phyloP scores from a whole-genome alignment of 345 rosid species.

The Salix udensis region DNA sequence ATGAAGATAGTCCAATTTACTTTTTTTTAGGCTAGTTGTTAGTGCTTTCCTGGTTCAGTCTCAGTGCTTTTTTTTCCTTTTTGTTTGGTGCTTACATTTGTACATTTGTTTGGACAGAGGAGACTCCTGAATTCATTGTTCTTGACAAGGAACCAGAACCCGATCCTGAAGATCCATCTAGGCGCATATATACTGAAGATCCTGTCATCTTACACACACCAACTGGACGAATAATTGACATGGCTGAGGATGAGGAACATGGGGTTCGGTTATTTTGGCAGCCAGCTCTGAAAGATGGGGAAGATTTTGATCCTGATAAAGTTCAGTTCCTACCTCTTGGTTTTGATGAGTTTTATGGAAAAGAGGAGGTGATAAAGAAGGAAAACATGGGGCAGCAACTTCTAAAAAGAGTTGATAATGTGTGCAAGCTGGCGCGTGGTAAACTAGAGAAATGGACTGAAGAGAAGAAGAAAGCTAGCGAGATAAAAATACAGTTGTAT shows the following conservation, averaged over 20 bases:
- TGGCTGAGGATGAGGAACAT: constrained; percentile 74
- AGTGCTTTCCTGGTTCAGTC: not conserved
- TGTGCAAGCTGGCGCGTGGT: constrained; percentile 43
- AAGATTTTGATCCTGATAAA: constrained; percentile 60
- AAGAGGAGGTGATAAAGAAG: constrained; percentile 40
- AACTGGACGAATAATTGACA: constrained; percentile 77
- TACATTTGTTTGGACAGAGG: constrained; percentile 47
- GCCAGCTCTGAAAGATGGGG: constrained; percentile 70
- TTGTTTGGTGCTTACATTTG: not conserved
- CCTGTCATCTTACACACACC: constrained; percentile 79
- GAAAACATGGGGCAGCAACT: constrained; percentile 43
- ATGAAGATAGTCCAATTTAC: not conserved
- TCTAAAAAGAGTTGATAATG: constrained; percentile 47
- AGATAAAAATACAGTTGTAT: constrained; percentile 52
- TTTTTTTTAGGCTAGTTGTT: not conserved
- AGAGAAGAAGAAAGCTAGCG: constrained; percentile 63
- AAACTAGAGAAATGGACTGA: constrained; percentile 74
- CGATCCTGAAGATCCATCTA: constrained; percentile 81
- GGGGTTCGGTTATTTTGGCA: constrained; percentile 88
- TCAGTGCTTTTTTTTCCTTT: not conserved
- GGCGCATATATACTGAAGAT: constrained; percentile 62
- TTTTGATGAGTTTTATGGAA: constrained; percentile 81
- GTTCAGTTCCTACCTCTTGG: constrained; percentile 80
- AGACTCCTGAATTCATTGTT: constrained; percentile 69
- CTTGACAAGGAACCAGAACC: constrained; percentile 82